These are phyloP conservation scores for Xylaria palmicola DNA, from an alignment of 495 filamentous ascomycete genomes.

Conservation along the genomic window DNA sequence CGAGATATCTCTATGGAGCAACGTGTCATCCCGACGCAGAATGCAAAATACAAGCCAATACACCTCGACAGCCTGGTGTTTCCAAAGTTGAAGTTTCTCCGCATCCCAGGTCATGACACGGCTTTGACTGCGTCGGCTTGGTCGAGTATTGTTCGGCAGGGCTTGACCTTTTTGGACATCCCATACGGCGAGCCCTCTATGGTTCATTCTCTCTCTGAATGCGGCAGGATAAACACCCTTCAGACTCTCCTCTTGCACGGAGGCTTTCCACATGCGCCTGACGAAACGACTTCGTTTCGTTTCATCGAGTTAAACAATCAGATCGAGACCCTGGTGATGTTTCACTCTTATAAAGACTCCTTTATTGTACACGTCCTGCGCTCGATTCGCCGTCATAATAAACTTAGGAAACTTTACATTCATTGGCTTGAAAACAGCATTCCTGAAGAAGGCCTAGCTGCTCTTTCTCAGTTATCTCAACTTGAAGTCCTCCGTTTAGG, in stretches of 20 bases:
- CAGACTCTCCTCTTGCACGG: background rate
- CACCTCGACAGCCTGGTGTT: background rate
- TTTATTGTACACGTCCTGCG: background rate
- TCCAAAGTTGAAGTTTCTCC: background rate
- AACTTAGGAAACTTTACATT: background rate
- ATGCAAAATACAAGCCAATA: too few relatives aligned
- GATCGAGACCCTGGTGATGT: background rate
- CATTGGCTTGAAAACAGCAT: background rate
- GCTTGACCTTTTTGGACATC: background rate
- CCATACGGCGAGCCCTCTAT: background rate
- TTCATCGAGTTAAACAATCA: constrained; percentile 6
- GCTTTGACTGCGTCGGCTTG: too few relatives aligned
- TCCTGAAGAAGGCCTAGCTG: background rate
- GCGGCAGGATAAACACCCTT: background rate
- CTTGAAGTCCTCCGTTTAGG: background rate
- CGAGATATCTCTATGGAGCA: background rate
- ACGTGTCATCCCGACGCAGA: too few relatives aligned
- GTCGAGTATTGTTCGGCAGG: constrained; percentile 4
- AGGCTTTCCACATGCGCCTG: background rate
- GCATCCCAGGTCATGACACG: too few relatives aligned
- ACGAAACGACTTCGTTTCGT: background rate
- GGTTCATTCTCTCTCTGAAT: background rate
- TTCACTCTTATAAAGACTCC: background rate
- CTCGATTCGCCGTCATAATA: background rate
- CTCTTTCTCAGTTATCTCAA: too few relatives aligned